Conservation (phyloP, 2,329 filamentous ascomycete genomes). For the Arthroderma sp. region DNA sequence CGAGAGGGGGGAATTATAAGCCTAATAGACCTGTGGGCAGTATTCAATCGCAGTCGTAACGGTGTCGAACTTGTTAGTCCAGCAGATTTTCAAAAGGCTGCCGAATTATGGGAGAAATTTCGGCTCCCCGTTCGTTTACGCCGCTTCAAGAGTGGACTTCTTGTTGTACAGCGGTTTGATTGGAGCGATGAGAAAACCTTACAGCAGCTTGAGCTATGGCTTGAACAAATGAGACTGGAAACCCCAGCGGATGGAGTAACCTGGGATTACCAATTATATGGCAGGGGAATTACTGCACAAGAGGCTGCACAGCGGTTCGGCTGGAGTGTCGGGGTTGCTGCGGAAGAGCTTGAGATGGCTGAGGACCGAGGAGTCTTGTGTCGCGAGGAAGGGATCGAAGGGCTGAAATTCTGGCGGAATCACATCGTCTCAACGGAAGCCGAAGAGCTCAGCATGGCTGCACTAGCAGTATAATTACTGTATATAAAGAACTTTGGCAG, state of each 20-base stretch:
- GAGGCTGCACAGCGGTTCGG: conserved; percentile 82
- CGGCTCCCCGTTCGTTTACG: conserved; percentile 74
- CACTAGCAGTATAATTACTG: too few species aligned
- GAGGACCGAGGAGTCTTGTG: conserved; percentile 81
- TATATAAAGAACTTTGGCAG: too few species aligned
- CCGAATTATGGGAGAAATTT: conserved; percentile 73
- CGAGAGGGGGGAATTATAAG: conserved; percentile 78
- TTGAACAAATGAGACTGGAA: conserved; percentile 56
- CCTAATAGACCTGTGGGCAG: conserved; percentile 80
- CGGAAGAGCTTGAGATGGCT: conserved; percentile 92
- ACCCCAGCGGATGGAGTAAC: conserved; percentile 50
- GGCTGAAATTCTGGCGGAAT: conserved; percentile 88
- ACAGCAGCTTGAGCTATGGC: conserved; percentile 60
- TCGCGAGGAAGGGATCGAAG: conserved; percentile 83
- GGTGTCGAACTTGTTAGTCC: conserved; percentile 92
- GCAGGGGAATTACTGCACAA: conserved; percentile 75
- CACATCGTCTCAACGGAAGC: conserved; percentile 17
- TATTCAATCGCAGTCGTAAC: conserved; percentile 85
- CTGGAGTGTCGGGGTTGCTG: conserved; percentile 93
- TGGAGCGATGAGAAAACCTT: conserved; percentile 86
- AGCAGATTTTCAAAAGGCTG: conserved; percentile 80
- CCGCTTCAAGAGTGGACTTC: conserved; percentile 82
- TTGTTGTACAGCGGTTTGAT: conserved; percentile 81
- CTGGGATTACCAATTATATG: conserved; percentile 69
- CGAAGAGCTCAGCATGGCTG: too few species aligned